Evolutionary conservation across 2,329 filamentous ascomycete genomes (phyloP), one percentile per base, ranked within the genome.

Genomic region (Beauveria caledonica): DNA sequence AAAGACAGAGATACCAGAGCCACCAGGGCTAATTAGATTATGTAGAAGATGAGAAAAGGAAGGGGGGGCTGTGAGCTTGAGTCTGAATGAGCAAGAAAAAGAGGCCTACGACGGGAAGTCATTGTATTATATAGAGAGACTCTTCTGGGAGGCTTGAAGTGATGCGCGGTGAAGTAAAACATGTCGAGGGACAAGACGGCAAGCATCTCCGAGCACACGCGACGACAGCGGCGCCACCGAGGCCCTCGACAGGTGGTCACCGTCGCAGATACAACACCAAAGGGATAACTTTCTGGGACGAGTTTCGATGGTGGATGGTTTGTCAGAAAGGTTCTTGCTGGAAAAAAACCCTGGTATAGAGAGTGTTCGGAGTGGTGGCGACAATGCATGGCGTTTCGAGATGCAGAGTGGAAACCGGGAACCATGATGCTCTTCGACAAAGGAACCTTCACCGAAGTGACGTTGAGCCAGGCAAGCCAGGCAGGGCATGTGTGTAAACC

Each of bases 1-100:
- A 42, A 58, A 46, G 29, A 27, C 21, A 57, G 60, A 17, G 55
- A 58, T 51, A 63, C 60, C 48, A 58, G 49, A 49, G 58, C 58
- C 58, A 27, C 58, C 58, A 60, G 58, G 58, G 58, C 58, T 60
- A 58, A 49, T 42, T 50, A 17, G 29, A 54, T 45, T 50, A 49
- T 54, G 58, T 29, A 58, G 3, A 23, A 45, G 36, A 44, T 39
- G 19, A 15, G 23, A n/a, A 21, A 48, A 15, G 46, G 42, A 39
- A 17, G 36, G 17, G 8, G 15, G 49, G 42, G 29, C 42, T 57
- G 29, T 36, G 52, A 23, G 53, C 27, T 49, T 17, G 46, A 45
- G 56, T 52, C 36, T 58, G 56, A 51, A 52, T 58, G 56, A 58
- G 56, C 46, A 45, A 25, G 39, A 51, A 45, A 17, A 48, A 52